Conservation (phyloP, 2,329 filamentous ascomycete species). For the Westerdykella aurantiaca region DNA sequence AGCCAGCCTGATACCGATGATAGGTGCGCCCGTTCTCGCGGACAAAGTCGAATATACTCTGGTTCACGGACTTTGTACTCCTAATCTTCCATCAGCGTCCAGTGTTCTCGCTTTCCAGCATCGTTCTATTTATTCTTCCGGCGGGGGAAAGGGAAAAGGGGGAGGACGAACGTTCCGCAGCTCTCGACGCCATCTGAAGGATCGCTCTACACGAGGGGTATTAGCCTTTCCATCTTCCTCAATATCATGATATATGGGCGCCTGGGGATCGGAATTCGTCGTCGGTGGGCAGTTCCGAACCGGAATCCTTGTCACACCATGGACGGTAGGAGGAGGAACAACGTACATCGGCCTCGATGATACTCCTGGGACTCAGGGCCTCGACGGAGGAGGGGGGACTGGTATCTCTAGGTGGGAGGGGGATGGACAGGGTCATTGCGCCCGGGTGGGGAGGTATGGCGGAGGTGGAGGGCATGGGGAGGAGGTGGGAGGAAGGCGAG, state of each 20-base stretch:
- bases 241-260: background rate
- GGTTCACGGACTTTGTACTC: constrained; percentile 35
- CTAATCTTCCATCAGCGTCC: constrained; percentile 19
- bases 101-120: too few relatives aligned
- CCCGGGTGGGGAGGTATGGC: background rate
- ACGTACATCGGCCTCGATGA: constrained; percentile 24
- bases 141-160: background rate
- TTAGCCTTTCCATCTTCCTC: too few relatives aligned
- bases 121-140: background rate
- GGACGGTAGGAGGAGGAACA: background rate
- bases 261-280: background rate
- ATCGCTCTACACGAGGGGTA: constrained; percentile 21
- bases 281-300: background rate
- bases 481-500: background rate
- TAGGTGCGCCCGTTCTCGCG: constrained; percentile 39
- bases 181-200: constrained; percentile 26
- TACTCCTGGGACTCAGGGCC: constrained; percentile 17
- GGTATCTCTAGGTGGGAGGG: constrained; percentile 13
- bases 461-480: background rate
- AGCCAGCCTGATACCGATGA: constrained; percentile 36
- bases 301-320: background rate
- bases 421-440: constrained; percentile 19
- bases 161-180: constrained; percentile 28
- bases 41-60: constrained; percentile 37
- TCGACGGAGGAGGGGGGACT: constrained; percentile 15